These are phyloP conservation scores for Boletus barrowsii DNA, from an alignment of 768 basidiomycete genomes.

Conservation along the genomic window DNA sequence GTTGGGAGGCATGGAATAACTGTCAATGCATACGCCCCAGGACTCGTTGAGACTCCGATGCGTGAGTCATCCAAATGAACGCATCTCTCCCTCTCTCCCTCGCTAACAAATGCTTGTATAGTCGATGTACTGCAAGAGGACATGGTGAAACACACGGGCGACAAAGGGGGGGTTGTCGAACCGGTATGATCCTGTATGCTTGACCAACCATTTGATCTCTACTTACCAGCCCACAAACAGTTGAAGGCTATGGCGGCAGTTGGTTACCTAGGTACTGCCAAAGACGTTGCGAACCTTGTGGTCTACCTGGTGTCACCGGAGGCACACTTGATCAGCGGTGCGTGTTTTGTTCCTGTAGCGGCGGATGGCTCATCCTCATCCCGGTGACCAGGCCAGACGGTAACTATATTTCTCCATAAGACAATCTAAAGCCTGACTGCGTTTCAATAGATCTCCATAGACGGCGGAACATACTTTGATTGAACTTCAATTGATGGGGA, in stretches of 20 bases:
- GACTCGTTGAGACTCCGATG: slow-evolving; percentile 29
- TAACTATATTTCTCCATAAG: slow-evolving; percentile 4
- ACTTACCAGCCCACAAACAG: slow-evolving; percentile 10
- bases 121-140: slow-evolving; percentile 16
- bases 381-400: slow-evolving; percentile 23
- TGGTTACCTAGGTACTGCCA: slow-evolving; percentile 22
- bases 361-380: neutral
- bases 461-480: slow-evolving; percentile 27
- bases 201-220: neutral
- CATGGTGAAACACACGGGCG: slow-evolving; percentile 9
- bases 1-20: slow-evolving; percentile 31
- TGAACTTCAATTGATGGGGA: neutral
- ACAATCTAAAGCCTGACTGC: neutral
- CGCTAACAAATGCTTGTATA: slow-evolving; percentile 1
- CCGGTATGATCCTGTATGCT: slow-evolving; percentile 7
- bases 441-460: slow-evolving; percentile 19
- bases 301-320: slow-evolving; percentile 35
- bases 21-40: slow-evolving; percentile 35
- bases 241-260: slow-evolving; percentile 9
- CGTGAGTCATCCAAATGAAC: slow-evolving; percentile 13
- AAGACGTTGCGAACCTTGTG: slow-evolving; percentile 38
- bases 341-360: neutral
- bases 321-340: slow-evolving; percentile 36
- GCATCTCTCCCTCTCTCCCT: neutral
- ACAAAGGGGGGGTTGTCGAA: slow-evolving; percentile 10